These are phyloP conservation scores for Suillus cothurnatus DNA, from an alignment of 768 basidiomycete genomes.

Conservation along the genomic window DNA sequence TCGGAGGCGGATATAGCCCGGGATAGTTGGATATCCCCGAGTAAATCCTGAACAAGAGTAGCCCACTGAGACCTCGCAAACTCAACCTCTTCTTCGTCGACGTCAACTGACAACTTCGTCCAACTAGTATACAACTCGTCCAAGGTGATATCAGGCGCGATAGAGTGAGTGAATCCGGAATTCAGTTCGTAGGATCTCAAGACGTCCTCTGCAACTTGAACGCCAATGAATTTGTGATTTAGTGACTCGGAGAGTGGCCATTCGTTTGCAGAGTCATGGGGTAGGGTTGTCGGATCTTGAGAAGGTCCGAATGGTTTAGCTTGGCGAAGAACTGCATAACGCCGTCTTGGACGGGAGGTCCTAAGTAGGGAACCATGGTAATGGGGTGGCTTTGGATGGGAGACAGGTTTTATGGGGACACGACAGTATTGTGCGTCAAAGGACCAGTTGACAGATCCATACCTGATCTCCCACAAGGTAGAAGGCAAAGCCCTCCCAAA, in stretches of 20 bases:
- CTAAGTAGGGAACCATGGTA: conserved; percentile 39
- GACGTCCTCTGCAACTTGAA: conserved; percentile 39
- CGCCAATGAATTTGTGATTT: conserved; percentile 44
- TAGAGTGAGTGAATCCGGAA: conserved; percentile 42
- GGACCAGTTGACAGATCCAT: conserved; percentile 11
- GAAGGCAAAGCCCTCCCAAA: conserved; percentile 7
- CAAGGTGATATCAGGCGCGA: conserved; percentile 15
- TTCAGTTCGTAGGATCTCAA: conserved; percentile 42
- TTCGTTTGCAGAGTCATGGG: not conserved
- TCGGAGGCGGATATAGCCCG: not conserved
- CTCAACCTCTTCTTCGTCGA: conserved; percentile 38
- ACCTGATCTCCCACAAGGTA: conserved; percentile 12
- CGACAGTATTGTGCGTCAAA: not conserved
- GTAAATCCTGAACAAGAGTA: conserved; percentile 42
- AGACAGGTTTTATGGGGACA: conserved; percentile 6
- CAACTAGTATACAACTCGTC: conserved; percentile 3
- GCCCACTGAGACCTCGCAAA: conserved; percentile 44
- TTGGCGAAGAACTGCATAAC: conserved; percentile 10
- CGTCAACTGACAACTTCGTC: conserved; percentile 11
- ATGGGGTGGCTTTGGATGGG: conserved; percentile 29
- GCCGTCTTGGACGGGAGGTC: conserved; percentile 11
- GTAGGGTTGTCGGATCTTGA: conserved; percentile 9
- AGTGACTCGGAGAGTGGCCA: conserved; percentile 21
- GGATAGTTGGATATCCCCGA: conserved; percentile 25
- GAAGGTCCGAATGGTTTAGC: conserved; percentile 11